Conservation (phyloP, 257 asterid species). For the Ocimum tenuiflorum region DNA sequence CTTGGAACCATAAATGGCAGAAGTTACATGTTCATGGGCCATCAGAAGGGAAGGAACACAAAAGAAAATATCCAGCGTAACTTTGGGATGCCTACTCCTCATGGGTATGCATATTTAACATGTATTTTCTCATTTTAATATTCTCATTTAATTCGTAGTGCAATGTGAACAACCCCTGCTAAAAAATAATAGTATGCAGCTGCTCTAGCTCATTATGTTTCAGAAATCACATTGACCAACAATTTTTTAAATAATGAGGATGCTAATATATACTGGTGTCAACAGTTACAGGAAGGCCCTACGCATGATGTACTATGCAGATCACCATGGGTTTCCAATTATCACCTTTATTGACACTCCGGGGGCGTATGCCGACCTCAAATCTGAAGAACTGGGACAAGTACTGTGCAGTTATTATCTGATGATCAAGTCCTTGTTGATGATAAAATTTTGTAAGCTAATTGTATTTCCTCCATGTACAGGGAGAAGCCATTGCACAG, state of each 20-base stretch:
- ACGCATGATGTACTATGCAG: conserved; percentile 92
- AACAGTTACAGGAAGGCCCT: conserved; percentile 86
- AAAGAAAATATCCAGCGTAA: conserved; percentile 82
- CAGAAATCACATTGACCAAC: not conserved
- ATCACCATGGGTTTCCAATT: conserved; percentile 87
- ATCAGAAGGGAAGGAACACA: conserved; percentile 84
- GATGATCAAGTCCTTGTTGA: conserved; percentile 5
- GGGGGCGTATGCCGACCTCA: conserved; percentile 90
- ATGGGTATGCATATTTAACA: conserved; percentile 54
- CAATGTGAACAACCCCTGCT: not conserved
- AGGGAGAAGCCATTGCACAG: conserved; percentile 98
- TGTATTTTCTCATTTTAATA: not conserved
- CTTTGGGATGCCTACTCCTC: conserved; percentile 99
- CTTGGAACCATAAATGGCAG: conserved; percentile 79
- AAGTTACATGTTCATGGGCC: conserved; percentile 88
- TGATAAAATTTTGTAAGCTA: conserved; percentile 4
- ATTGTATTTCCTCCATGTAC: conserved; percentile 15
- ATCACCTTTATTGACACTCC: conserved; percentile 89
- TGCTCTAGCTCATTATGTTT: not conserved
- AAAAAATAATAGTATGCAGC: not conserved
- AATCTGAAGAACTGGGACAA: conserved; percentile 82
- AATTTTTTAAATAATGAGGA: not conserved
- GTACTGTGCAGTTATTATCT: conserved; percentile 36
- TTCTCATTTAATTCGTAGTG: not conserved
- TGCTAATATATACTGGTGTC: conserved; percentile 22